These are phyloP conservation scores for Echeveria elegans DNA, from an alignment of 164 flowering plant species.

Conservation along the genomic window DNA sequence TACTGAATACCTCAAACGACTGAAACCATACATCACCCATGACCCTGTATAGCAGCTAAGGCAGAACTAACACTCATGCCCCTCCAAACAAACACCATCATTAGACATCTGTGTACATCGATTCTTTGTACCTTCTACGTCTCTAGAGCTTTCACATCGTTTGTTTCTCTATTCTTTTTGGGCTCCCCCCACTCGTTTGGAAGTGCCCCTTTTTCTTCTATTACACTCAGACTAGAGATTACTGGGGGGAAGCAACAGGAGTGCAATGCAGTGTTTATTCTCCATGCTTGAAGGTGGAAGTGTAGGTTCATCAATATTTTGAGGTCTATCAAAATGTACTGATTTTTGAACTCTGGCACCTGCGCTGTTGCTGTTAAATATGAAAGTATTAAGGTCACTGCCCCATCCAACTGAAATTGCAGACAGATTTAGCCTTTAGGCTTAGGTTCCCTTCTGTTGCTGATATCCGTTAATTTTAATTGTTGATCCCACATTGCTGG, in stretches of 20 bases:
- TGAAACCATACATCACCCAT: conserved; percentile 16
- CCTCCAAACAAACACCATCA: not conserved
- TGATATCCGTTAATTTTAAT: too few species aligned
- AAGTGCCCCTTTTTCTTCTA: not conserved
- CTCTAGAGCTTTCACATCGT: not conserved
- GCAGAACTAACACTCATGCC: too few species aligned
- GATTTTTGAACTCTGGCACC: too few species aligned
- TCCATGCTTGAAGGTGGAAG: not conserved
- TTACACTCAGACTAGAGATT: not conserved
- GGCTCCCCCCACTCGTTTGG: not conserved
- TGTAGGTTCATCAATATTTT: not conserved
- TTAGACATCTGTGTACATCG: not conserved
- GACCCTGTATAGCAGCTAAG: too few species aligned
- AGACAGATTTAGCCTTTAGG: too few species aligned
- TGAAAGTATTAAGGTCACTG: too few species aligned
- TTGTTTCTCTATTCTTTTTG: not conserved
- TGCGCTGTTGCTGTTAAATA: too few species aligned
- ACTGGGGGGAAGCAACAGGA: too few species aligned
- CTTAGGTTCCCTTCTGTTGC: too few species aligned
- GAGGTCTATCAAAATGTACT: too few species aligned
- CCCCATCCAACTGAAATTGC: too few species aligned
- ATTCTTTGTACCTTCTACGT: not conserved
- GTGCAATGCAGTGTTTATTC: not conserved
- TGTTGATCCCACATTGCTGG: too few species aligned
- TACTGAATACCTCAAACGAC: conserved; percentile 13